Evolutionary conservation across 257 asterid species (phyloP), one percentile per base, ranked within the genome.

Genomic region (Vinca minor): DNA sequence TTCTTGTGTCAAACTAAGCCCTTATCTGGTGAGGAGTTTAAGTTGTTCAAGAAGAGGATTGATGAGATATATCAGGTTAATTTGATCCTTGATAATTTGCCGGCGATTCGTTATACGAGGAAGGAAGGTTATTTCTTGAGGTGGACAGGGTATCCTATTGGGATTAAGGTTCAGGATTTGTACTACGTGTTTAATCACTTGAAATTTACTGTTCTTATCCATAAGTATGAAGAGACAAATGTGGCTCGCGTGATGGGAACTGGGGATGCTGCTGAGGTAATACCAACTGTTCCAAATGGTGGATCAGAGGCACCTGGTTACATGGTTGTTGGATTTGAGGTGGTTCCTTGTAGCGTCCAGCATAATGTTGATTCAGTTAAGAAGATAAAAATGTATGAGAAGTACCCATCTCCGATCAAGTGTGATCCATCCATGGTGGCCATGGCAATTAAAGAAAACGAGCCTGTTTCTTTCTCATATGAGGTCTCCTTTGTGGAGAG

Each of bases 321-420:
- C 71, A 83, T 86, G 86, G 95, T 89, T 65, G 96, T 89, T 14
- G 96, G 96, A 32, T 89, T 89, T 74, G 96, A 89, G 78, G 94
- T 89, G 26, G 87, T 84, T 62, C 93, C 95, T 32, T 89, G 96
- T 71, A 89, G 88, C 64, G 68, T 79, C 76, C 87, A 63, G 73
- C 95, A 89, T 66, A 80, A 69, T 58, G 68, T 76, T 20, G 83
- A 80, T 44, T 62, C 84, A 3, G 38, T 79, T 32, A 86, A 86
- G 80, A 84, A 78, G 12, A 77, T 89, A 86, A 81, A 80, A 15
- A 76, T 78, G 68, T 86, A 86, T 44, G 69, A 54, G 11, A 86
- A 83, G 71, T 89, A 86, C 59, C 89, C 91, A 0, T 62, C 83
- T 60, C 46, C 85, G 1, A 76, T 89, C 38, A 78, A 69, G 60